Percentiles rank a stretch among this genome's conserved stretches.
phyloP scores from a whole-genome alignment of 768 basidiomycete genomes.

The Leccinum ochraceum region DNA sequence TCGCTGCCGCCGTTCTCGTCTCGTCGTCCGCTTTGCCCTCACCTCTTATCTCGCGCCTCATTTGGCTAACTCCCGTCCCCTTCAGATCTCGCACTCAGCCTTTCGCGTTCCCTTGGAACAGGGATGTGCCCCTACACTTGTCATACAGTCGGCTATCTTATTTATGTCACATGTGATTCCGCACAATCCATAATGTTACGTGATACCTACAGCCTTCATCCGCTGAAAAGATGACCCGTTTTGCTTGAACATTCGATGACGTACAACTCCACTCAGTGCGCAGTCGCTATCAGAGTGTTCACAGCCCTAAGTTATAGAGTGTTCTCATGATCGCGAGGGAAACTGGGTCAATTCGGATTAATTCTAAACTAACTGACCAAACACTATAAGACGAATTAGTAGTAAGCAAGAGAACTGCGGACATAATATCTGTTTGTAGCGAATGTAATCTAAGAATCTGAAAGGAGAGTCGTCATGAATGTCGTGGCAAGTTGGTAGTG shows the following conservation, averaged over 20 bases:
- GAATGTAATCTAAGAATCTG: slow-evolving; percentile 8
- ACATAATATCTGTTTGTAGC: slow-evolving; percentile 12
- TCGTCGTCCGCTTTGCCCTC: no score
- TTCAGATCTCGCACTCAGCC: no score
- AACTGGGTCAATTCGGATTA: slow-evolving; percentile 12
- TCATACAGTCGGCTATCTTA: neutral
- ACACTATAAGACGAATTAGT: slow-evolving; percentile 19
- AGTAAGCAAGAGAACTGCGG: slow-evolving; percentile 1
- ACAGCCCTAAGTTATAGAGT: neutral
- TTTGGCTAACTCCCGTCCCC: no score
- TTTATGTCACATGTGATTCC: neutral
- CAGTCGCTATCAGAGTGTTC: neutral
- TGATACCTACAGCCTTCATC: neutral
- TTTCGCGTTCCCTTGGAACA: no score
- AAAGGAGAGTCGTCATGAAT: slow-evolving; percentile 23
- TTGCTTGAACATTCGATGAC: neutral
- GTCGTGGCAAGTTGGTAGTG: slow-evolving; percentile 9
- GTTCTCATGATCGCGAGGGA: neutral
- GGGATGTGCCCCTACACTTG: neutral
- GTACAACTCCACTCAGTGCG: neutral
- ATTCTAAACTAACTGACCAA: slow-evolving; percentile 6
- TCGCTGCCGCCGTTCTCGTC: no score
- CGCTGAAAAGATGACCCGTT: neutral
- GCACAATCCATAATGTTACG: neutral
- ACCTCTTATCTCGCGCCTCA: no score